Evolutionary conservation across 2,329 filamentous ascomycete genomes (phyloP), one percentile per base, ranked within the genome.

Genomic region (Alternaria postmessia): DNA sequence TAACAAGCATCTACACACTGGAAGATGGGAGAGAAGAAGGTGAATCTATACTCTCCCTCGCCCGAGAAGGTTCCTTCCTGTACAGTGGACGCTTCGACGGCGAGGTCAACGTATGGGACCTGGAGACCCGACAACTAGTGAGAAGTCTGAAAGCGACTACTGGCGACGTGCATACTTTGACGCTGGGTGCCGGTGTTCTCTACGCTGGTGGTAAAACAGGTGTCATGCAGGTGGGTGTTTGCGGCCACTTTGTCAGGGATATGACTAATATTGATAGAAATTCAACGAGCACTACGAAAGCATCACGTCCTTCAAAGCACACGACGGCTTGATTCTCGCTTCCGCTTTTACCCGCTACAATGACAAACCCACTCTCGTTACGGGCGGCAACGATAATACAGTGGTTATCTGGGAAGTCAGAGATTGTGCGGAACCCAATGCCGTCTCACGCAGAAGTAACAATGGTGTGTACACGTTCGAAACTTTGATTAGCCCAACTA

Each of bases 21-120:
- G 85, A 89, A 61, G 89, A 89, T 66, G 85, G 84, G 3, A 73
- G 82, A 49, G 83, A 84, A 59, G 82, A 84, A 66, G 85, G 85
- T n/a, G 86, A 87, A 58, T 84, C 86, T 2, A 86, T 91, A 2
- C 82, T 97, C 59, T 95, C 92, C 0, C 84, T 99, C 53, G 90
- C 92, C 5, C 86, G 96, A 3, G 94, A 98, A 63, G 93, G 93
- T 0, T 94, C 93, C 0, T 96, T 99, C 66, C 84, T 99, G 5
- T 99, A 98, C 75, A 92, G 91, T 60, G 95, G 95, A 47, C 91
- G 96, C 68, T 86, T 93, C 1, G 89, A 92, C 39, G 96, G 95
- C 22, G 87, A 96, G 51, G 88, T 99, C 61, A 94, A 98, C 75
- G 87, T 99, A 11, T 99, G 96, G 94, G 96, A 99, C 75, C 84